Conservation (phyloP, 2,329 filamentous ascomycete species). For the Aureobasidium mangrovei region DNA sequence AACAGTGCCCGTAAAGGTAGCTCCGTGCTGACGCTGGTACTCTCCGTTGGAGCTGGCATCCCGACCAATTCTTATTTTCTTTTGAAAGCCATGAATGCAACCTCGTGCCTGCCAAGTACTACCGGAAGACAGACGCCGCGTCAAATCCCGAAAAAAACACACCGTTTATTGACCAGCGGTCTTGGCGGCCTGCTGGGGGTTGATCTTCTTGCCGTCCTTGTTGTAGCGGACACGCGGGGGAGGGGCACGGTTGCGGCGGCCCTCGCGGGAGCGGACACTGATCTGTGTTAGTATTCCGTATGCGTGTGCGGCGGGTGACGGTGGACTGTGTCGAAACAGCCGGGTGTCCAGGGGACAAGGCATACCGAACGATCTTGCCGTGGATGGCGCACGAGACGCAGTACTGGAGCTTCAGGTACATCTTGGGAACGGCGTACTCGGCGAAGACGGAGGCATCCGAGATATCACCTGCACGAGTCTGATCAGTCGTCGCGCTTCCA, state of each 20-base stretch:
- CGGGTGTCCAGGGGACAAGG: constrained; percentile 28
- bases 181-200: constrained; percentile 71
- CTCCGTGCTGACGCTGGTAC: constrained; percentile 9
- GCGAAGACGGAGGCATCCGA: constrained; percentile 98
- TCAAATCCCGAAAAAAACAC: constrained; percentile 15
- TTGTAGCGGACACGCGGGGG: constrained; percentile 98
- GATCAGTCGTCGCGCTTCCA: constrained; percentile 3
- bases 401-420: constrained; percentile 99
- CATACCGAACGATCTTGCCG: constrained; percentile 99
- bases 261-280: constrained; percentile 93
- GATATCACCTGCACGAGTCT: constrained; percentile 74
- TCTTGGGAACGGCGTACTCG: constrained; percentile 99
- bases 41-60: constrained; percentile 11
- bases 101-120: constrained; percentile 13
- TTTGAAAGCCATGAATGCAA: constrained; percentile 15
- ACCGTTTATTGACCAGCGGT: constrained; percentile 31
- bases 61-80: constrained; percentile 11
- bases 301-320: not conserved
- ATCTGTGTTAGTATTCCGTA: constrained; percentile 18
- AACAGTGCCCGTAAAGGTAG: constrained; percentile 15
- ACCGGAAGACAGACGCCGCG: constrained; percentile 17
- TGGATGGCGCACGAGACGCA: constrained; percentile 99
- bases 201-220: constrained; percentile 99
- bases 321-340: not conserved
- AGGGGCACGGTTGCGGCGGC: constrained; percentile 97